Conservation (phyloP, 306 rosid species). For the Lupinus albus region DNA sequence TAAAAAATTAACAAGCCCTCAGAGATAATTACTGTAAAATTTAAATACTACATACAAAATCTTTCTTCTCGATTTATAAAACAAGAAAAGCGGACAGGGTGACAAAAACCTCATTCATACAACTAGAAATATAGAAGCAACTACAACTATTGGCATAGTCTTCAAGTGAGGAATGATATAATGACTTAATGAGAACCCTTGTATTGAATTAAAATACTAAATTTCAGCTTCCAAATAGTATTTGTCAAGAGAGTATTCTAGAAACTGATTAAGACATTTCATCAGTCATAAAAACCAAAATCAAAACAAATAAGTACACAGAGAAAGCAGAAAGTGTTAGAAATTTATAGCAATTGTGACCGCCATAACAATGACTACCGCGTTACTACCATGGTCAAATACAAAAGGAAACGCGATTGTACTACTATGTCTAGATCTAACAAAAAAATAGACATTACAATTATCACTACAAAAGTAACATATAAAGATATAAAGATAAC, state of each 20-base stretch:
- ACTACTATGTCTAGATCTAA: background rate
- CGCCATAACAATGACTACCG: background rate
- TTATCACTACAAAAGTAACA: constrained; percentile 27
- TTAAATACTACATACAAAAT: constrained; percentile 12
- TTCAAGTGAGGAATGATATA: constrained; percentile 8
- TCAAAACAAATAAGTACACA: background rate
- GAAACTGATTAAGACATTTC: constrained; percentile 9
- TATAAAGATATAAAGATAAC: constrained; percentile 42
- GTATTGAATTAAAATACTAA: background rate
- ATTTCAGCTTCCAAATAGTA: constrained; percentile 24
- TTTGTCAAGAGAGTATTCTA: background rate
- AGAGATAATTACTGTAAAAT: background rate
- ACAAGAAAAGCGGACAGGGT: background rate
- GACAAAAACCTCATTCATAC: constrained; percentile 10
- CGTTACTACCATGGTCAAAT: background rate
- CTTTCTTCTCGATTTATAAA: background rate
- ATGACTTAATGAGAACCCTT: constrained; percentile 17
- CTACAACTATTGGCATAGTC: background rate
- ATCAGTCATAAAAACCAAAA: background rate
- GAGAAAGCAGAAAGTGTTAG: background rate
- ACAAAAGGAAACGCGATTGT: background rate
- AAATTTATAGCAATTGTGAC: constrained; percentile 5
- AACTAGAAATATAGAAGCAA: constrained; percentile 2
- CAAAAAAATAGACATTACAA: background rate
- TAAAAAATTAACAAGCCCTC: background rate